These are phyloP conservation scores for Trichoderma hamatum DNA, from an alignment of 2,329 filamentous ascomycete species.

Conservation along the genomic window DNA sequence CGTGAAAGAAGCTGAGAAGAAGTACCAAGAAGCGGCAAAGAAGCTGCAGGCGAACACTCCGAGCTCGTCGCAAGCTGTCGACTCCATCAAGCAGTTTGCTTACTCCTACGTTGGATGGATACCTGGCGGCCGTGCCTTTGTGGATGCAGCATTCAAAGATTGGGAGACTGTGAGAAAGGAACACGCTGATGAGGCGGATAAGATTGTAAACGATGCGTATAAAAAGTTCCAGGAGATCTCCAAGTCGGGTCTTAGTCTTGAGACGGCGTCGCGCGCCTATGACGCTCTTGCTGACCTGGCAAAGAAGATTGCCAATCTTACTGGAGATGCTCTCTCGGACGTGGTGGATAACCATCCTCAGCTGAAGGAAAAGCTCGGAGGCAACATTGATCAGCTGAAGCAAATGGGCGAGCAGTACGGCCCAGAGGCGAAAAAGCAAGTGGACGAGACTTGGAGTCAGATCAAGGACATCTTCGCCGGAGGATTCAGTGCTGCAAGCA, in stretches of 20 bases:
- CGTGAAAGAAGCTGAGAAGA: slow-evolving; percentile 58
- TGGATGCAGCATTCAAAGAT: slow-evolving; percentile 71
- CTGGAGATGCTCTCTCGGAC: slow-evolving; percentile 64
- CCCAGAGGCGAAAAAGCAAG: slow-evolving; percentile 75
- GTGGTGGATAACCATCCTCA: slow-evolving; percentile 74
- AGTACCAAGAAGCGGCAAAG: slow-evolving; percentile 62
- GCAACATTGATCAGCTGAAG: slow-evolving; percentile 69
- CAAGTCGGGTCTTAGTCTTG: slow-evolving; percentile 62
- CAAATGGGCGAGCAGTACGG: slow-evolving; percentile 70
- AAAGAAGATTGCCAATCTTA: slow-evolving; percentile 61
- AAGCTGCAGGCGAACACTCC: slow-evolving; percentile 66
- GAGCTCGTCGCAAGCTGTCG: slow-evolving; percentile 66
- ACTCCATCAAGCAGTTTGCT: slow-evolving; percentile 66
- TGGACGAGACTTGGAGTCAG: slow-evolving; percentile 71
- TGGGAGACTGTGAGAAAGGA: slow-evolving; percentile 68
- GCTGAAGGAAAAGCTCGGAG: slow-evolving; percentile 72
- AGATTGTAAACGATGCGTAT: slow-evolving; percentile 69
- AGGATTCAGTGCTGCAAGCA: slow-evolving; percentile 57
- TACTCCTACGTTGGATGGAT: slow-evolving; percentile 72
- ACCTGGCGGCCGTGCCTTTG: slow-evolving; percentile 68
- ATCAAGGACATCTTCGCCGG: slow-evolving; percentile 64
- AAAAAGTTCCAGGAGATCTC: slow-evolving; percentile 65
- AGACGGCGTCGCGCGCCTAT: slow-evolving; percentile 64
- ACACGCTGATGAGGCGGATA: slow-evolving; percentile 70
- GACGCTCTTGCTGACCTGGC: slow-evolving; percentile 65